Evolutionary conservation across 75 land plant genomes (phyloP), one percentile per base, ranked within the genome.

Genomic region (Selaginella tamariscina): DNA sequence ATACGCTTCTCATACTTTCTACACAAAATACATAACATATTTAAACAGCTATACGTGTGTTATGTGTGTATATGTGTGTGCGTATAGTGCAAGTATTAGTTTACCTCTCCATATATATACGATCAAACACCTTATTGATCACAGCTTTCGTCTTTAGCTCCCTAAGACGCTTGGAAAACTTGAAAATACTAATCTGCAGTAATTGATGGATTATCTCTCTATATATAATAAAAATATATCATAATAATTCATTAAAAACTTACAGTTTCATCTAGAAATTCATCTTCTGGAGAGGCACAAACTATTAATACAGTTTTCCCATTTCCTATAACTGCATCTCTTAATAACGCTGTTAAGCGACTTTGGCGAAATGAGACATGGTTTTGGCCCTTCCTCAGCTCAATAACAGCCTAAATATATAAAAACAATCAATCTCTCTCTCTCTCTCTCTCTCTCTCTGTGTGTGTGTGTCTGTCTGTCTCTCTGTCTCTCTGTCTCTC

Each of bases 261-360:
- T 73, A 77, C 79, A 29, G 75, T 77, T 32, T 73, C 79, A 77
- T 77, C 79, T 59, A 77, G 49, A 57, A 60, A 77, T 9, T 72
- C 62, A 49, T 77, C 71, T 29, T 77, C 79, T 64, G 70, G 71
- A 59, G 65, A 63, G n/a, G 67, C 71, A 33, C 79, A 77, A 24
- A 73, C 75, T 32, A 77, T 73, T 65, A 77, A 55, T 9, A 73
- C 68, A 27, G 79, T 77, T 64, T 73, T 77, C 66, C 76, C 65
- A 32, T 77, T 77, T 22, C 79, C 79, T 56, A 70, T 75, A 1
- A 77, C 59, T 1, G 79, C 69, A 67, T 77, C 79, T 31, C 65
- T 72, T 2, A 77, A 68, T 20, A 77, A 64, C 23, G 70, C 72
- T 0, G 75, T 77, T 32, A 77, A 56, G 9, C 75, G 66, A 56